Conservation (phyloP, 108 stramenopile species). For the Fragilariopsis cylindrus region DNA sequence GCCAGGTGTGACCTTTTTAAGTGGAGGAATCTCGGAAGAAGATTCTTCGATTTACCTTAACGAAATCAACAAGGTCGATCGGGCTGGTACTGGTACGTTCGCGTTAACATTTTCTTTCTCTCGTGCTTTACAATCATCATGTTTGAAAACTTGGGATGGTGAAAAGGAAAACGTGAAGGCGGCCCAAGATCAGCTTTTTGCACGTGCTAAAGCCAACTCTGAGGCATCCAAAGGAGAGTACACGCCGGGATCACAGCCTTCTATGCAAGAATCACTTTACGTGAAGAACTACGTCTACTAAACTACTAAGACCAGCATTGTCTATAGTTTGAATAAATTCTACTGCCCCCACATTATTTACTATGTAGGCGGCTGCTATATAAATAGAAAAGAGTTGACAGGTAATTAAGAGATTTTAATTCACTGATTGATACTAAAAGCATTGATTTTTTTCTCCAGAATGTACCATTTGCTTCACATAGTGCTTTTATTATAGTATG, state of each 20-base stretch:
- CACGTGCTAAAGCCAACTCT: conserved; percentile 21
- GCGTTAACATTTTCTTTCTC: conserved; percentile 15
- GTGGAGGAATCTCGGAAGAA: conserved; percentile 21
- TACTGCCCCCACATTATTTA: no score
- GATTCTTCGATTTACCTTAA: conserved; percentile 21
- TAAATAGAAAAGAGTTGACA: no score
- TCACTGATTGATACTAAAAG: neutral
- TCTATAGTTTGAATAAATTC: no score
- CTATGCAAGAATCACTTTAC: conserved; percentile 20
- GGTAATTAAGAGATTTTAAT: neutral
- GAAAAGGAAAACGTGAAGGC: conserved; percentile 16
- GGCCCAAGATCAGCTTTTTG: conserved; percentile 15
- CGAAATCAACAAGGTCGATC: conserved; percentile 18
- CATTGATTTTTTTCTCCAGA: neutral
- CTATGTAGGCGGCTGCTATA: no score
- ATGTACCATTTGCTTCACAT: neutral
- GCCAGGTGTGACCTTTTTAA: conserved; percentile 22
- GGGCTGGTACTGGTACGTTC: conserved; percentile 3
- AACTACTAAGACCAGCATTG: neutral
- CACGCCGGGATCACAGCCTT: conserved; percentile 19
- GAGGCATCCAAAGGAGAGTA: conserved; percentile 13
- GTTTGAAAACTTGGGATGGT: conserved; percentile 14
- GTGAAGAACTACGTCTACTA: conserved; percentile 25
- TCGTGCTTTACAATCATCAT: conserved; percentile 21
- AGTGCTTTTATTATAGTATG: neutral